Percentiles rank a stretch among this genome's conserved stretches.
These are phyloP conservation scores for Phytophthora capsici DNA, from an alignment of 352 stramenopile species.

Conservation along the genomic window DNA sequence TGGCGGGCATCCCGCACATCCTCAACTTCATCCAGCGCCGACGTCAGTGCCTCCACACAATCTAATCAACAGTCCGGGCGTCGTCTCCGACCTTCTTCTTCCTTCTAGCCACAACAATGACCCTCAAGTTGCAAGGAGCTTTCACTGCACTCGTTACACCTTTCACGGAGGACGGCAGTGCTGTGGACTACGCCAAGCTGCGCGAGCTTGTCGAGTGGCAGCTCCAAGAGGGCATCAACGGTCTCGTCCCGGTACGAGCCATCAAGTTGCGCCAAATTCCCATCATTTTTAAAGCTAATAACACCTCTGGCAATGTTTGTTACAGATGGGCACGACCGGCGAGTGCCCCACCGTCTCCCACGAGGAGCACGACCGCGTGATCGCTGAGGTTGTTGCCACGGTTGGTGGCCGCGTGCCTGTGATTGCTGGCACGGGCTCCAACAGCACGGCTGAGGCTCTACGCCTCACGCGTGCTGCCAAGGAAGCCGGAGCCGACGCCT, in stretches of 20 bases:
- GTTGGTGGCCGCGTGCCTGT: slow-evolving; percentile 89
- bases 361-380: slow-evolving; percentile 95
- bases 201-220: slow-evolving; percentile 93
- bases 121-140: slow-evolving; percentile 73
- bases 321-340: slow-evolving; percentile 96
- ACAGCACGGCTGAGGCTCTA: slow-evolving; percentile 89
- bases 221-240: slow-evolving; percentile 94
- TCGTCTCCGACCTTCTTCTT: not conserved
- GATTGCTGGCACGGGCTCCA: slow-evolving; percentile 96
- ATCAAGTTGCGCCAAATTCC: not conserved
- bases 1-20: slow-evolving; percentile 16
- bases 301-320: not conserved
- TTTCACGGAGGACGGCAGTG: slow-evolving; percentile 91
- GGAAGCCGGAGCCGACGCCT: slow-evolving; percentile 94
- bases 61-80: slow-evolving; percentile 35
- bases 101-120: slow-evolving; percentile 36
- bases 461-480: slow-evolving; percentile 90
- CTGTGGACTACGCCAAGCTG: slow-evolving; percentile 94
- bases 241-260: slow-evolving; percentile 91
- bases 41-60: slow-evolving; percentile 29
- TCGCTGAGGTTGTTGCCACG: slow-evolving; percentile 91
- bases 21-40: slow-evolving; percentile 38
- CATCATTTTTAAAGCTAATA: slow-evolving; percentile 1
- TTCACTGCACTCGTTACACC: slow-evolving; percentile 97
- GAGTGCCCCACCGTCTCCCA: slow-evolving; percentile 95